Base-by-base conservation (phyloP, 805 yeast genomes). In the Pichia nakasei region DNA sequence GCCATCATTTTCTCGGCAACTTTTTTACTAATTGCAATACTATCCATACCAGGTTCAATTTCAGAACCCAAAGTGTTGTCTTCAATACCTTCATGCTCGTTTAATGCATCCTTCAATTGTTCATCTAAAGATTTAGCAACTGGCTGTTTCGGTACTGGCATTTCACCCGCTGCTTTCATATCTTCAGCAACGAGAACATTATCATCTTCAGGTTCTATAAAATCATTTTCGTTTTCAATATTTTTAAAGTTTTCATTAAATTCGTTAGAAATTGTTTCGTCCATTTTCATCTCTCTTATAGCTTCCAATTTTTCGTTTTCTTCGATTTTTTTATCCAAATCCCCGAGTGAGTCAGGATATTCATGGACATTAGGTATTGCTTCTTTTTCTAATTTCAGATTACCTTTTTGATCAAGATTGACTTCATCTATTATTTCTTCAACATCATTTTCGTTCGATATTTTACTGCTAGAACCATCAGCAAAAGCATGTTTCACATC, bases 61-160 rank as follows among this genome's bases (percentile, higher is more conserved):
- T 29, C 32, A 9, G 15, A 15, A 13, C 15, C 32, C 5, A 13
- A 15, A 15, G 9, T 7, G 3, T 9, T 15, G n/a, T 12, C 8
- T 29, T 29, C 32, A 13, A 13, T 15, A n/a, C 15, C 15, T 15
- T 2, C 17, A 18, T 2, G 4, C 11, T n/a, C 12, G 7, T 17
- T 11, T 18, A 27, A 45, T 19, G 48, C 53, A 32, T 44, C 50
- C 27, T 44, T 49, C 2, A 45, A 51, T 44, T 58, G 61, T n/a
- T 57, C 57, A 43, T 55, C 48, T 22, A 58, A 41, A 11, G 62
- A 55, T 35, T 60, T 56, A 12, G 60, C 55, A 21, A 52, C 48
- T 13, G 56, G 57, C 32, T 51, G 52, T 21, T 55, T 57, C 4
- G 33, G 36, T 6, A 17, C 36, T 5, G 33, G 35, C 15, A 41